Evolutionary conservation across 768 basidiomycete species (phyloP), one percentile per base, ranked within the genome.

Genomic region (Kwoniella dendrophila): DNA sequence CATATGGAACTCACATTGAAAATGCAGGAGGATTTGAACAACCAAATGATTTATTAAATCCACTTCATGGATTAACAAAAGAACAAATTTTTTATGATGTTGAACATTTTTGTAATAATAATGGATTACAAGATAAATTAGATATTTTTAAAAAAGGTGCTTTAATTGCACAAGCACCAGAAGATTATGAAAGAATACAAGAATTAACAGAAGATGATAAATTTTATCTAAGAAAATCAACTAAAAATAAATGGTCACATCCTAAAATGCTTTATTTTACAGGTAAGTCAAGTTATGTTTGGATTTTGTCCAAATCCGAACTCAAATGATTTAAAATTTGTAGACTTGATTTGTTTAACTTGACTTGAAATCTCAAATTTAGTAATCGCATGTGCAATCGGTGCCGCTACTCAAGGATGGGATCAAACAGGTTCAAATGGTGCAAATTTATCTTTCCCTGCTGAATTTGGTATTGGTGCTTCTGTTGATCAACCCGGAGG

Each of bases 401-500:
- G 56, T 6, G 70, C 69, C 7, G 66, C 68, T 29, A 59, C 66
- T 1, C 70, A 71, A 30, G 69, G 70, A 8, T 59, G 56, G 69
- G 69, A 70, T 66, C 74, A 77, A 53, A 74, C 73, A 20, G 72
- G 73, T n/a, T 70, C 68, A 8, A 76, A 76, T 57, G 75, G 72
- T 53, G 72, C 72, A 22, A 72, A 77, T 50, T 62, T 79, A 14
- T 73, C 70, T 2, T 79, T 79, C 71, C 78, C 76, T 8, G 12
- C 29, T 33, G 75, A 71, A 32, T 74, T 79, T 41, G 76, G 76
- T 16, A 75, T 80, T 47, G 49, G 30, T 20, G 14, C 26, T n/a
- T 32, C 49, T n/a, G 49, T 50, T 26, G 49, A 32, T 18, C 10
- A 11, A 32, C 36, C 43, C 30, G 67, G 63, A 33, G 32, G 34